Conservation (phyloP, 305 asterid genomes). For the Fraxinus greggii region DNA sequence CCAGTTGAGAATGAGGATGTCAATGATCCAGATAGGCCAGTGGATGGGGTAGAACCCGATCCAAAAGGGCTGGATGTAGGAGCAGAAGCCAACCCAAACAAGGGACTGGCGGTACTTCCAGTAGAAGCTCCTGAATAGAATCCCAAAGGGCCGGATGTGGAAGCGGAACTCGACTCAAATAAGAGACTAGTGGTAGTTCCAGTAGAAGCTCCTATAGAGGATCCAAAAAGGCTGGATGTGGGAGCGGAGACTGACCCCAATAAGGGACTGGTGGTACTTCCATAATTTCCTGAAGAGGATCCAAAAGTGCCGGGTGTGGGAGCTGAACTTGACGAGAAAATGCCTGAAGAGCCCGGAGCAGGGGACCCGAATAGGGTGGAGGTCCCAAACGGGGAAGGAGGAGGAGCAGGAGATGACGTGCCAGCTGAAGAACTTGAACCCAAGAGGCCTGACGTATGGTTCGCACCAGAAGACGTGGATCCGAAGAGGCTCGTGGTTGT, state of each 20-base stretch:
- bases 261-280: constrained; percentile 28
- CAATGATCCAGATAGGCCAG: constrained; percentile 36
- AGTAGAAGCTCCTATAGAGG: constrained; percentile 2
- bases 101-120: neutral
- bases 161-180: constrained; percentile 24
- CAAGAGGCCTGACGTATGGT: constrained; percentile 26
- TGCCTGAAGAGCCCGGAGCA: neutral
- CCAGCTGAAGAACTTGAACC: constrained; percentile 27
- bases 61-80: constrained; percentile 26
- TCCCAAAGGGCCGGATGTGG: constrained; percentile 30
- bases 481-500: constrained; percentile 33
- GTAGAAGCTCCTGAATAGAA: neutral
- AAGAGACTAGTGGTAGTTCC: constrained; percentile 15
- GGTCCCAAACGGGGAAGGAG: constrained; percentile 35
- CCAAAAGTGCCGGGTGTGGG: constrained; percentile 6
- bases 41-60: constrained; percentile 23
- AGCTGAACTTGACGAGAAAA: neutral
- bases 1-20: constrained; percentile 30
- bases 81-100: constrained; percentile 31
- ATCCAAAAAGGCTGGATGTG: neutral
- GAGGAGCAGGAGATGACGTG: constrained; percentile 28
- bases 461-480: constrained; percentile 21
- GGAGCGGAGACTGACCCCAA: constrained; percentile 31
- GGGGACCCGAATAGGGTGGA: constrained; percentile 10
- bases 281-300: constrained; percentile 30